These are phyloP conservation scores for Magnolia changhungtana DNA, from an alignment of 164 flowering plant genomes.

Conservation along the genomic window DNA sequence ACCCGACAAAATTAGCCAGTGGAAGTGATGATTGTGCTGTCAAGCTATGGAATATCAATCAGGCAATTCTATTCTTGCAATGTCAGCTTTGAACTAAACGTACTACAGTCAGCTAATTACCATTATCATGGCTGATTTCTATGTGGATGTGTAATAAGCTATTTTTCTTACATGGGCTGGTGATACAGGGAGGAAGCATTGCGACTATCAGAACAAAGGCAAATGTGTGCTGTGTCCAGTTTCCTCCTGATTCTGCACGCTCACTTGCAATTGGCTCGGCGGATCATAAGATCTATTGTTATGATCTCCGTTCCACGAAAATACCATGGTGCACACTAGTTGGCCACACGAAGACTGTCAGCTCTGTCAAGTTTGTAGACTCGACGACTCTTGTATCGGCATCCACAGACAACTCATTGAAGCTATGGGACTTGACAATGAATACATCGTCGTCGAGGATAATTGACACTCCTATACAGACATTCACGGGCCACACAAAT, in stretches of 20 bases:
- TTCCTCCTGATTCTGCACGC: slow-evolving; percentile 72
- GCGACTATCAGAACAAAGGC: slow-evolving; percentile 89
- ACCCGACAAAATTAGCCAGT: slow-evolving; percentile 91
- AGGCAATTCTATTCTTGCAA: slow-evolving; percentile 93
- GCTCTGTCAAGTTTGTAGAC: slow-evolving; percentile 94
- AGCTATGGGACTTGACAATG: slow-evolving; percentile 89
- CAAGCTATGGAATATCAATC: slow-evolving; percentile 99
- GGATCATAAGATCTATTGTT: slow-evolving; percentile 83
- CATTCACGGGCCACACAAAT: slow-evolving; percentile 89
- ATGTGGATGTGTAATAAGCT: slow-evolving; percentile 40
- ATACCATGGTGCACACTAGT: slow-evolving; percentile 66
- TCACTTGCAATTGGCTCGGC: slow-evolving; percentile 95
- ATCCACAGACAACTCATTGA: slow-evolving; percentile 89
- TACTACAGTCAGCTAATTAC: slow-evolving; percentile 58
- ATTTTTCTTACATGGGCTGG: slow-evolving; percentile 45
- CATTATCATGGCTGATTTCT: slow-evolving; percentile 20
- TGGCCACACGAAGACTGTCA: slow-evolving; percentile 88
- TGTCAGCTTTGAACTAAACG: slow-evolving; percentile 92
- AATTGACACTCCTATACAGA: slow-evolving; percentile 69
- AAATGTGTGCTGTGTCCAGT: slow-evolving; percentile 95
- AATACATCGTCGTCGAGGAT: slow-evolving; percentile 48
- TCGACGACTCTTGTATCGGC: slow-evolving; percentile 78
- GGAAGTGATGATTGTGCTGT: slow-evolving; percentile 97
- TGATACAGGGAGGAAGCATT: slow-evolving; percentile 79
- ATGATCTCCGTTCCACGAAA: slow-evolving; percentile 77